Evolutionary conservation across 2,329 filamentous ascomycete species (phyloP), one percentile per base, ranked within the genome.

Genomic region (Colletotrichum sp.): DNA sequence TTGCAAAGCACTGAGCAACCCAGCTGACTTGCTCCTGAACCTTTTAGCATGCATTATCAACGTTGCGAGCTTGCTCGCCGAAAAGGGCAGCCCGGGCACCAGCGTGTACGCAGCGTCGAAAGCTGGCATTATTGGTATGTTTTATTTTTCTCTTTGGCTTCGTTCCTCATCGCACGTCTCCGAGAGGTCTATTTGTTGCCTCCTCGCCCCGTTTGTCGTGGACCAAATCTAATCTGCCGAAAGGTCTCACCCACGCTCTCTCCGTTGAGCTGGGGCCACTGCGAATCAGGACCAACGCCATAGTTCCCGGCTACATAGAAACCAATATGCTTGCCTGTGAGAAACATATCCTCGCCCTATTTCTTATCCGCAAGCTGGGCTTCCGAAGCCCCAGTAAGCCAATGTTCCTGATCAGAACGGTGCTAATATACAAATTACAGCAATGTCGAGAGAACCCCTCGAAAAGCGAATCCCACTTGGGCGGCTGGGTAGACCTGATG

Each of bases 221-320:
- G 32, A 68, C 32, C 32, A 60, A 61, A 21, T 74, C 71, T 76
- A 74, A 76, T 70, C 57, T 64, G 67, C 28, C 73, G 80, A 75
- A 81, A 94, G 93, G 90, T 76, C 90, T 95, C 79, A 96, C 93
- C 26, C 89, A 93, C 74, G 91, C 93, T 71, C 86, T 95, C 5
- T 92, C 92, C 57, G 88, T 85, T 66, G 92, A 95, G 84, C 84
- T 93, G 79, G 90, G 90, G 67, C 85, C 87, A 76, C 86, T 88
- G 64, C 90, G 90, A 65, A 90, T 98, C 74, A 90, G 96, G 34
- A 93, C 95, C 63, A 98, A 98, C 85, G 93, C 93, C 32, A 91
- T 98, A 78, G 86, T 96, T 57, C 95, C 95, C 1, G 95, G 95
- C 8, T 98, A 96, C 86, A 93, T 98, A 79, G 88, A 94, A 72